Evolutionary conservation across 306 rosid genomes (phyloP).

Genomic region (Dalbergia oliveri): DNA sequence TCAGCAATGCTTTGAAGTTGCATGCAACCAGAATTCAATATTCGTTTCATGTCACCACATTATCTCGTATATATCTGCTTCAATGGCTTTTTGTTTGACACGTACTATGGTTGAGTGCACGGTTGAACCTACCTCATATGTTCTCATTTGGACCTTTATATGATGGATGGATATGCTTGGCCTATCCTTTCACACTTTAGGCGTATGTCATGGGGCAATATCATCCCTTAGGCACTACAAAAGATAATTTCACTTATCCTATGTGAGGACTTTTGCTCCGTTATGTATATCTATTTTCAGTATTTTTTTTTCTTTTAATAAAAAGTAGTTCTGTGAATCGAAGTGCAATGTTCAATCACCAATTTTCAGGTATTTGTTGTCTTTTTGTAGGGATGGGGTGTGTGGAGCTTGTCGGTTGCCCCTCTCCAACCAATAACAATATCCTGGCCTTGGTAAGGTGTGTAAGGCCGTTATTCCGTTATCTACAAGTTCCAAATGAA

Average conservation of each 20-base stretch:
- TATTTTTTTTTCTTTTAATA: no score
- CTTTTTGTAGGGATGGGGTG: neutral
- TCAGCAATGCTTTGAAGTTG: neutral
- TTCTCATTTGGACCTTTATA: neutral
- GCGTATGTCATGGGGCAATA: slow-evolving; percentile 19
- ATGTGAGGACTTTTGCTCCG: neutral
- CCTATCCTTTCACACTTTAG: slow-evolving; percentile 2
- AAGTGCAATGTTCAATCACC: neutral
- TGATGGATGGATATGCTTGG: slow-evolving; percentile 27
- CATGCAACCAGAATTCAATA: neutral
- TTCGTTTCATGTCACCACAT: neutral
- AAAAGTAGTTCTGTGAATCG: neutral
- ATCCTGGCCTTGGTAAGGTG: slow-evolving; percentile 29
- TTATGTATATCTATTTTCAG: neutral
- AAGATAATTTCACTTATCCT: neutral
- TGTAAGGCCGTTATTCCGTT: slow-evolving; percentile 60
- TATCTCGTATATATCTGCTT: neutral
- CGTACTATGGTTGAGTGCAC: neutral
- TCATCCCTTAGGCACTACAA: neutral
- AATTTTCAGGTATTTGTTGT: slow-evolving; percentile 22
- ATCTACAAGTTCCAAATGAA: slow-evolving; percentile 30
- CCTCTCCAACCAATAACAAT: slow-evolving; percentile 34
- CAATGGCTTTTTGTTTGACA: neutral
- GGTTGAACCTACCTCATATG: neutral
- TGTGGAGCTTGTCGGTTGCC: slow-evolving; percentile 13